phyloP scores from a whole-genome alignment of 1,284 basidiomycete species.

The Golubevia sp. region DNA sequence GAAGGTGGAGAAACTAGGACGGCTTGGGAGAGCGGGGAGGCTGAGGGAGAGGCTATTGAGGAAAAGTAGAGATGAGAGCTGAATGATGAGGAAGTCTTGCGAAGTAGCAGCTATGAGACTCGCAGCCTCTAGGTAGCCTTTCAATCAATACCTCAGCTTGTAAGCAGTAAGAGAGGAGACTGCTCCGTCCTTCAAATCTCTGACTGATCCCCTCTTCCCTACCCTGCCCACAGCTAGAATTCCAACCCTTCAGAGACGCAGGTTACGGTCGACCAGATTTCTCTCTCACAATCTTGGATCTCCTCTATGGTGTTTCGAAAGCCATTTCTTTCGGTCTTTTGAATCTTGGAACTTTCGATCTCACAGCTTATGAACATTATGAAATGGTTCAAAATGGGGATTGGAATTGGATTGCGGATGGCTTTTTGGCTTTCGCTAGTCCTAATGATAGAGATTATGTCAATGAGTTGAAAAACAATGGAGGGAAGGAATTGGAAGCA shows the following conservation, averaged over 20 bases:
- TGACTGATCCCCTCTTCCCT: background rate
- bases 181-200: background rate
- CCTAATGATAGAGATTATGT: conserved; percentile 65
- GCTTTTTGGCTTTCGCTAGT: conserved; percentile 91
- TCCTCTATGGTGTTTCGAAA: conserved; percentile 93
- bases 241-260: conserved; percentile 89
- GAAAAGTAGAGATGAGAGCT: no score
- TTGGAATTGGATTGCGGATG: conserved; percentile 93
- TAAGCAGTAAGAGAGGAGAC: no score
- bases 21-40: no score
- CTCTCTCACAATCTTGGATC: conserved; percentile 85
- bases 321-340: conserved; percentile 86
- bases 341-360: conserved; percentile 83
- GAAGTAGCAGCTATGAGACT: no score
- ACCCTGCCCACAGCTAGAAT: conserved; percentile 68
- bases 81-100: no score
- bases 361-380: conserved; percentile 86
- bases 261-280: conserved; percentile 91
- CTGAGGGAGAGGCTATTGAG: no score
- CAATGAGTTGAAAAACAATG: conserved; percentile 42
- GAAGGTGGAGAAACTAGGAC: no score
- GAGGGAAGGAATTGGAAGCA: conserved; percentile 67
- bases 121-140: no score
- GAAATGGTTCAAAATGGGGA: conserved; percentile 72
- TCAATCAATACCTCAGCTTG: no score